Conservation (phyloP, 805 yeast genomes). For the Ogataea saltuana region DNA sequence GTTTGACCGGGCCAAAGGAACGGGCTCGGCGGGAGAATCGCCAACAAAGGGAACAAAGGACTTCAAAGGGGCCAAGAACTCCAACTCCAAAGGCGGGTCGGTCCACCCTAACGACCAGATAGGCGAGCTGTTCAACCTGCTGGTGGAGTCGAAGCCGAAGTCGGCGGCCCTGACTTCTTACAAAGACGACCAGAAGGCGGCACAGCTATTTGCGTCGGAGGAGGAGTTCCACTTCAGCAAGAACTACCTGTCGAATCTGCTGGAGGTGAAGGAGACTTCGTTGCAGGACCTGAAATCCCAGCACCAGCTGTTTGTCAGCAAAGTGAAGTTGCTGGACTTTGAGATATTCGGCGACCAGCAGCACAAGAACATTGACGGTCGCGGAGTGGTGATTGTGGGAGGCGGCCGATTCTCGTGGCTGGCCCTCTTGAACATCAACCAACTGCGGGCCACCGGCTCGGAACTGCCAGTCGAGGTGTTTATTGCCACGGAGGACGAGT, state of each 20-base stretch:
- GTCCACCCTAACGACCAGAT: constrained; percentile 6
- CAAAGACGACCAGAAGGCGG: constrained; percentile 41
- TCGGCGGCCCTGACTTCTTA: constrained; percentile 46
- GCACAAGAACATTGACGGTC: constrained; percentile 15
- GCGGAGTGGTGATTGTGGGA: constrained; percentile 52
- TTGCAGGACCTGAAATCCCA: constrained; percentile 27
- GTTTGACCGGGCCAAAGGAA: constrained; percentile 2
- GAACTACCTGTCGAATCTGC: constrained; percentile 45
- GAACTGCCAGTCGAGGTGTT: constrained; percentile 53
- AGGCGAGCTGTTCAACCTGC: constrained; percentile 28
- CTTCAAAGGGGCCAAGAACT: not conserved
- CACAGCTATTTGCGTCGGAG: constrained; percentile 43
- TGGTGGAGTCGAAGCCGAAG: constrained; percentile 34
- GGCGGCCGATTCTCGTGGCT: constrained; percentile 55
- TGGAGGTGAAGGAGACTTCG: constrained; percentile 38
- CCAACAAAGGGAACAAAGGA: not conserved
- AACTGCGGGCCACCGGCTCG: constrained; percentile 45
- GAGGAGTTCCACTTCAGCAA: constrained; percentile 45
- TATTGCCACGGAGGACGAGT: constrained; percentile 44
- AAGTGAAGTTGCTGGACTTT: constrained; percentile 40
- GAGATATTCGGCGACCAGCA: constrained; percentile 30
- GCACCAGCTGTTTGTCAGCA: constrained; percentile 17
- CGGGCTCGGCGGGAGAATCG: not conserved
- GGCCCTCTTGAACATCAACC: constrained; percentile 48
- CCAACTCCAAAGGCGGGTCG: too few relatives aligned